Evolutionary conservation across 2,329 filamentous ascomycete genomes (phyloP), one percentile per base, ranked within the genome.

Genomic region (Fusarium sp.): DNA sequence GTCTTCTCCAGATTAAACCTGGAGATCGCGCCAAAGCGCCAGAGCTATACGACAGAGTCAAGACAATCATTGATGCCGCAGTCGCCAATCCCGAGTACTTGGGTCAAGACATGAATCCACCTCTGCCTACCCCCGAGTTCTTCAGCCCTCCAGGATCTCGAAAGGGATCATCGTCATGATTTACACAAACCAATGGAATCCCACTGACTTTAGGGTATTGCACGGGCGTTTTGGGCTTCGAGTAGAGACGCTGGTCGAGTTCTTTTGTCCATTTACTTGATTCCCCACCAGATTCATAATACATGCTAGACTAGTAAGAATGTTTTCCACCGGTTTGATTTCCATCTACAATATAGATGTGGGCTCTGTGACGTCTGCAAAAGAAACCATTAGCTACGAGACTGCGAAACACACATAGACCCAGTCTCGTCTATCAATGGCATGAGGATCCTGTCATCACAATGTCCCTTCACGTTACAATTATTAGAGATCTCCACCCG

Each of bases 261-360:
- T 40, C 3, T 40, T 40, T n/a, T 3, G 5, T n/a, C 37, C 10
- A 40, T 40, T 40, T 40, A 11, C 37, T 40, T 40, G 9, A n/a
- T 11, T 40, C 37, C n/a, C 1, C 17, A 40, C 17, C 37, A 11
- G 37, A 2, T 40, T n/a, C 17, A 40, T 2, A 40, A n/a, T 20
- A n/a, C 17, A 40, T 40, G 9, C 9, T 11, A 20, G n/a, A 20
- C 37, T 20, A 40, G 37, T 40, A 40, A n/a, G n/a, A n/a, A n/a
- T n/a, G 5, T 10, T 4, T 11, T n/a, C 11, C 2, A 5, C 2
- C 37, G n/a, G 4, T 17, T 11, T 38, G 0, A 17, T 10, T n/a
- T 10, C n/a, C 17, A n/a, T 38, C 17, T 38, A 2, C 9, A n/a
- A 9, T 38, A 17, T 38, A 4, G 6, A 4, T 17, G 9, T 17